Conservation (phyloP, 257 asterid genomes). For the Coffea eugenioides region DNA sequence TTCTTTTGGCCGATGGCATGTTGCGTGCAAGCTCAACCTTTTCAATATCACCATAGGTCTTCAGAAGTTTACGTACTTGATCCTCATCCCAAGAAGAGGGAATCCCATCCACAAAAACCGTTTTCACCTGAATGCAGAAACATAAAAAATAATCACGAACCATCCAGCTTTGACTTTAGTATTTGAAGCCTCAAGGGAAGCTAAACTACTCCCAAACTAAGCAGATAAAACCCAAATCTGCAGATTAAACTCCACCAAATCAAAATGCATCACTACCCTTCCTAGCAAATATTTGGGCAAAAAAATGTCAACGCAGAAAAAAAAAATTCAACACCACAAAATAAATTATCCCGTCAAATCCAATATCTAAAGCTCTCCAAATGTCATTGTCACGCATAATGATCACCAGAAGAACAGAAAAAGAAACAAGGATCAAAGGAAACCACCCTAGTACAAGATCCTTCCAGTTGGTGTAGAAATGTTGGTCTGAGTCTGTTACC, state of each 20-base stretch:
- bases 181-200: not conserved
- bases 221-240: not conserved
- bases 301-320: not conserved
- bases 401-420: not conserved
- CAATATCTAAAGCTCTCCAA: not conserved
- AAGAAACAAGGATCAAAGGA: not conserved
- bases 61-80: constrained; percentile 60
- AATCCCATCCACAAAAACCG: constrained; percentile 95
- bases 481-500: constrained; percentile 51
- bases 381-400: not conserved
- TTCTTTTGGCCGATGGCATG: constrained; percentile 98
- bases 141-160: not conserved
- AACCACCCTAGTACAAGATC: constrained; percentile 12
- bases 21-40: constrained; percentile 93
- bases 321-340: not conserved
- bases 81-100: constrained; percentile 93
- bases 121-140: constrained; percentile 69
- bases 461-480: constrained; percentile 21
- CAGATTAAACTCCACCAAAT: not conserved
- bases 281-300: not conserved
- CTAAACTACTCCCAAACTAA: not conserved
- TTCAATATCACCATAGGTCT: constrained; percentile 68
- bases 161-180: not conserved
- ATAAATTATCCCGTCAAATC: not conserved
- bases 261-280: too few relatives aligned